Evolutionary conservation across 1,284 basidiomycete genomes (phyloP).

Genomic region (Pyrrhoderma noxium): DNA sequence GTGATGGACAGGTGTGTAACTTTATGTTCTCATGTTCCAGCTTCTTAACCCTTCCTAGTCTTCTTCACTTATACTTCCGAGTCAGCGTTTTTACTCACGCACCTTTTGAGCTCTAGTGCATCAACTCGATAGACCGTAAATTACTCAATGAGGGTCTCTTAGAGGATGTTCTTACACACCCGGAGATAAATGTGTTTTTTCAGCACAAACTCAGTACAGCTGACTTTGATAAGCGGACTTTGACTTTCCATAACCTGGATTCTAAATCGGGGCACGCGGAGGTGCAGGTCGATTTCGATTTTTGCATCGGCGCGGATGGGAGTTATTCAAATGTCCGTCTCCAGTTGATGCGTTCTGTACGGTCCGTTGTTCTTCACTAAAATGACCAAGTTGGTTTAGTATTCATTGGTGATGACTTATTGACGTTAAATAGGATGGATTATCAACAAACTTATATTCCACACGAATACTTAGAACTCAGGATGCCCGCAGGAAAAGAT

Average conservation of each 20-base stretch:
- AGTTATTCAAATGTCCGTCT: conserved; percentile 79
- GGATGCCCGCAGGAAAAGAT: conserved; percentile 78
- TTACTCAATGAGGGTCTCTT: conserved; percentile 85
- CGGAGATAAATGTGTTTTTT: conserved; percentile 69
- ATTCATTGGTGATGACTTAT: conserved; percentile 12
- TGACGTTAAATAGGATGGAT: conserved; percentile 61
- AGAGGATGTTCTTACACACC: conserved; percentile 54
- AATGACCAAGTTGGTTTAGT: conserved; percentile 17
- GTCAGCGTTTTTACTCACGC: conserved; percentile 9
- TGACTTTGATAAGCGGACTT: conserved; percentile 64
- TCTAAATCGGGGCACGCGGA: conserved; percentile 35
- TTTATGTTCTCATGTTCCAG: conserved; percentile 5
- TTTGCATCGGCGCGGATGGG: conserved; percentile 86
- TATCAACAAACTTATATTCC: conserved; percentile 92
- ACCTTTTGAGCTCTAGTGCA: conserved; percentile 47
- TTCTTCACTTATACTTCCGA: conserved; percentile 7
- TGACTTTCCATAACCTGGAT: conserved; percentile 38
- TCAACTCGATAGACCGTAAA: conserved; percentile 88
- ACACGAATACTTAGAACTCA: conserved; percentile 94
- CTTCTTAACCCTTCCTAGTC: conserved; percentile 17
- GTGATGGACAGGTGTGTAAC: conserved; percentile 67
- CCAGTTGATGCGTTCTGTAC: conserved; percentile 85
- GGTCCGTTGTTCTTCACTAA: conserved; percentile 53
- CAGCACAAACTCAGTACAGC: conserved; percentile 69
- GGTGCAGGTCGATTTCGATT: conserved; percentile 56